These are phyloP conservation scores for Ehretia macrophylla DNA, from an alignment of 257 asterid species.

Conservation along the genomic window DNA sequence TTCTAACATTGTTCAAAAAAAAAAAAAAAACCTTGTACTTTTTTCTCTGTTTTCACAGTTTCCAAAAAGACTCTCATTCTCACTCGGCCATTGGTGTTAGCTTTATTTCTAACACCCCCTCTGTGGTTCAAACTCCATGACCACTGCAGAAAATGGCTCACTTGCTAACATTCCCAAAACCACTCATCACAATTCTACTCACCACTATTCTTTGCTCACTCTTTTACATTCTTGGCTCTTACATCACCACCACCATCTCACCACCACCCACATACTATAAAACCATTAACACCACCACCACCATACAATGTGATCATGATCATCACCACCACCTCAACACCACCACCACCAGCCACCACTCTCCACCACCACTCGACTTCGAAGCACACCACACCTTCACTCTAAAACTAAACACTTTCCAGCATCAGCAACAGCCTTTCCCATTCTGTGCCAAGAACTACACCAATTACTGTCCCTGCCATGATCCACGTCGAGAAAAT, in stretches of 20 bases:
- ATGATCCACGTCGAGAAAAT: conserved; percentile 2
- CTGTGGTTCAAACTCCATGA: no score
- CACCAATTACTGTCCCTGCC: conserved; percentile 15
- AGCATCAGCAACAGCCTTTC: background rate
- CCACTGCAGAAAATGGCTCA: background rate
- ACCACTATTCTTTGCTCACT: conserved; percentile 4
- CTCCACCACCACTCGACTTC: background rate
- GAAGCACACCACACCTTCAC: background rate
- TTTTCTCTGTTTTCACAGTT: no score
- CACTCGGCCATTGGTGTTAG: no score
- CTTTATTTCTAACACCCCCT: no score
- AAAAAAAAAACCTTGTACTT: no score
- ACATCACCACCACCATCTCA: background rate
- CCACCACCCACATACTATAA: no score
- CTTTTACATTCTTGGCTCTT: conserved; percentile 6
- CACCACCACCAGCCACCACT: background rate
- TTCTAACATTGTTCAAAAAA: no score
- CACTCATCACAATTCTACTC: background rate
- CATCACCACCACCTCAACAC: background rate
- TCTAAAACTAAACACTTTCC: background rate
- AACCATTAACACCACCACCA: background rate
- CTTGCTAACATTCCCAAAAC: background rate
- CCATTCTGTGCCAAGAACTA: conserved; percentile 15
- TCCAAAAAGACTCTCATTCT: no score
- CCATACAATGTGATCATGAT: conserved; percentile 6